Conservation (phyloP, 495 filamentous ascomycete species). For the Bacidia rubella region DNA sequence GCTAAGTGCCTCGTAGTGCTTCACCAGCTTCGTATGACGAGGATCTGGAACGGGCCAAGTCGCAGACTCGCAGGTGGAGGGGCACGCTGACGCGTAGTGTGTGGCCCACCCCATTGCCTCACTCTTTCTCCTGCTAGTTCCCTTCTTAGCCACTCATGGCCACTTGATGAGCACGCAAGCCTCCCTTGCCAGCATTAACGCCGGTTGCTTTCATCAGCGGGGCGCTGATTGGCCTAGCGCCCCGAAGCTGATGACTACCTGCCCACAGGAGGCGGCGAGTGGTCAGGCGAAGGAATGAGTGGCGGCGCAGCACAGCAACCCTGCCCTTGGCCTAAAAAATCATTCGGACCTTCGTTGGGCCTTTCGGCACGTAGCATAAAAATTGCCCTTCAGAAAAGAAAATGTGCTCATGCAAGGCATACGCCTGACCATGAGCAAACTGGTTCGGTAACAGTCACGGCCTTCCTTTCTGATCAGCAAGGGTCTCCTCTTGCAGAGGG, state of each 20-base stretch:
- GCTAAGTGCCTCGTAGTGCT: constrained; percentile 10
- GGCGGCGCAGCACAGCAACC: constrained; percentile 3
- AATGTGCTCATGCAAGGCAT: constrained; percentile 5
- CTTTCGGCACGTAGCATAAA: not conserved
- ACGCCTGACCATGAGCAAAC: not conserved
- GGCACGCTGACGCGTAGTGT: constrained; percentile 1
- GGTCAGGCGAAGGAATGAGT: constrained; percentile 3
- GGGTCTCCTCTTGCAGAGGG: constrained; percentile 2
- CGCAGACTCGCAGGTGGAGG: constrained; percentile 1
- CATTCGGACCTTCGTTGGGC: constrained; percentile 6
- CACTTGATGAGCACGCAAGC: not conserved
- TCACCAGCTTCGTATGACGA: constrained; percentile 6
- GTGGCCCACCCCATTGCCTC: constrained; percentile 3
- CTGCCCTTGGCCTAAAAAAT: not conserved
- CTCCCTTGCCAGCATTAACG: not conserved
- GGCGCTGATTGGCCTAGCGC: not conserved
- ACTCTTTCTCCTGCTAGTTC: not conserved
- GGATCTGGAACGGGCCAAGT: constrained; percentile 4
- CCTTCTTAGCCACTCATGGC: constrained; percentile 1
- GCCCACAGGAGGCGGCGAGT: constrained; percentile 3
- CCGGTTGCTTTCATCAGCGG: not conserved
- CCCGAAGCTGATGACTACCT: not conserved
- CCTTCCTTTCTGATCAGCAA: constrained; percentile 2
- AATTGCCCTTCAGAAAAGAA: not conserved
- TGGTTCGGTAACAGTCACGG: not conserved